Conservation (phyloP, 2,329 filamentous ascomycete genomes). For the Emergomyces orientalis region DNA sequence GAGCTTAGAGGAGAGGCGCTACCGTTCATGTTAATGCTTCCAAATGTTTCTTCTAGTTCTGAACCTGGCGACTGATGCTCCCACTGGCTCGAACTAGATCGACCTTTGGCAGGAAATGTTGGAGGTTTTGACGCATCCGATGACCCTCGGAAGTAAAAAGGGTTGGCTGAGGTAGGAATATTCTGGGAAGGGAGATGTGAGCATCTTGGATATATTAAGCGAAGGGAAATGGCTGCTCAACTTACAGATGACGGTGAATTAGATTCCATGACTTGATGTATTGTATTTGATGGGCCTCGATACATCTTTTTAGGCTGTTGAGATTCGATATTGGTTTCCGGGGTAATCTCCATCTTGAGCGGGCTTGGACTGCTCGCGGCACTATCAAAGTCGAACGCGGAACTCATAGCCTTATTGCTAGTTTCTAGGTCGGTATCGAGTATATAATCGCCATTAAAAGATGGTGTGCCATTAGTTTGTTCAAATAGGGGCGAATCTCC, state of each 20-base stretch:
- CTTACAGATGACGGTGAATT: conserved; percentile 25
- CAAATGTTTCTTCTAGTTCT: conserved; percentile 37
- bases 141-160: conserved; percentile 28
- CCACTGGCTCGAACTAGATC: conserved; percentile 31
- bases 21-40: conserved; percentile 37
- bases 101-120: conserved; percentile 23
- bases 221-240: conserved; percentile 4
- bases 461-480: conserved; percentile 28
- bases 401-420: conserved; percentile 41
- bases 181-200: background rate
- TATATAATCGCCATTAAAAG: conserved; percentile 26
- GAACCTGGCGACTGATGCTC: conserved; percentile 36
- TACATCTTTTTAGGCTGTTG: conserved; percentile 21
- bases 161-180: conserved; percentile 19
- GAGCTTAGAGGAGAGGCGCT: conserved; percentile 33
- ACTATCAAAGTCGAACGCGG: conserved; percentile 41
- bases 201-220: no score
- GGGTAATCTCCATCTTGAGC: conserved; percentile 25
- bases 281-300: conserved; percentile 21
- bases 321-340: conserved; percentile 19
- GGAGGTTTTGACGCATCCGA: conserved; percentile 32
- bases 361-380: conserved; percentile 40
- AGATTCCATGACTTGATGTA: conserved; percentile 16
- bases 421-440: conserved; percentile 34
- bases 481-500: conserved; percentile 35